Base-by-base conservation (phyloP, 495 filamentous ascomycete genomes). In the Usnea hakonensis region DNA sequence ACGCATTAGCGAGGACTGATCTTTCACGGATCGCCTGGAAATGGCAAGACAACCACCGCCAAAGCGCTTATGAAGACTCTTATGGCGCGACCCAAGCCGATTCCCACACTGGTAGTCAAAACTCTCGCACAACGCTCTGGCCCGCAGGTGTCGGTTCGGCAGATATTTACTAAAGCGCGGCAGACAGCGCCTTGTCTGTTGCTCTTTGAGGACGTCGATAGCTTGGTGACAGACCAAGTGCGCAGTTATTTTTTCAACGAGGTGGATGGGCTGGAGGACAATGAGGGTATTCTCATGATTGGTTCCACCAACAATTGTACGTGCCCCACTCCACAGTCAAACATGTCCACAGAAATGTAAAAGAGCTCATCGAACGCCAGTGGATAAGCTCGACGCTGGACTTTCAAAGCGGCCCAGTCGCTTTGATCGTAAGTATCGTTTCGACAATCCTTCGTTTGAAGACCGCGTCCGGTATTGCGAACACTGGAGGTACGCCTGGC, bases 191-290 rank as follows among this genome's bases (percentile, higher is more conserved):
- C 77, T 2, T 80, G 77, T 52, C 58, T 82, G 26, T 69, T 82
- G 11, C 69, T 87, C 37, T 81, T 89, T 43, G 86, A 89, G 70
- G 86, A 89, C 58, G 77, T 89, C 21, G 86, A 88, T 64, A 83
- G 79, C 23, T 70, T 87, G 10, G 77, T 87, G 4, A 76, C 72
- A 3, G 74, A 76, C 55, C 60, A 62, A 10, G 78, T 82, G 23
- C 72, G 83, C 7, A 80, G 76, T 57, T 89, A 84, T 72, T 89
- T 89, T 68, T 75, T 89, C 53, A 89, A 89, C 68, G 83, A 89
- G 63, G 78, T 88, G 6, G 87, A 89, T 66, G 86, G 87, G 0
- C 73, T 89, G 26, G 83, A 83, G 68, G 79, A 75, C 64, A 87
- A 87, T 66, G 80, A 86, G 66, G 85, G 84, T 38, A 85, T 87